These are phyloP conservation scores for Mycena amicta DNA, from an alignment of 768 basidiomycete genomes.

Conservation along the genomic window DNA sequence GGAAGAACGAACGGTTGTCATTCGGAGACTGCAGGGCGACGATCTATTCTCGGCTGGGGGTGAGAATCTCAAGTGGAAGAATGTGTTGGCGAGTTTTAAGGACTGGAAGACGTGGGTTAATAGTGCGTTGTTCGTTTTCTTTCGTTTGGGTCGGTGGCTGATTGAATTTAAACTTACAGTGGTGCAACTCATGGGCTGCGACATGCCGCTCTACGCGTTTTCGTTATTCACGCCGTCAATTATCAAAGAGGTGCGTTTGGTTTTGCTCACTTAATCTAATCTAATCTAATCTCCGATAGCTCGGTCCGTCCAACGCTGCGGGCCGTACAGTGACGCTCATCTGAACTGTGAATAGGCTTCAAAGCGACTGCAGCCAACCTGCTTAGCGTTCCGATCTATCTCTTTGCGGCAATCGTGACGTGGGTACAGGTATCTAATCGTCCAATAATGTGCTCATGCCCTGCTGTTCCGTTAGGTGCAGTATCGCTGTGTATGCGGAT, in stretches of 20 bases:
- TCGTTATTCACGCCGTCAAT: constrained; percentile 56
- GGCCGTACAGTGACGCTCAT: background rate
- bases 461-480: constrained; percentile 10
- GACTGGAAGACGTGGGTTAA: constrained; percentile 79
- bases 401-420: constrained; percentile 71
- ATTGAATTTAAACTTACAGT: too few species aligned
- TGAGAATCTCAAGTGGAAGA: constrained; percentile 53
- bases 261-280: background rate
- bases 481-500: constrained; percentile 14
- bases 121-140: too few species aligned
- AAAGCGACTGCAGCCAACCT: constrained; percentile 69
- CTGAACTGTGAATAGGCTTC: constrained; percentile 47
- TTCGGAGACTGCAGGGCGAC: constrained; percentile 66
- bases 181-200: constrained; percentile 73
- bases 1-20: constrained; percentile 62
- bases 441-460: background rate
- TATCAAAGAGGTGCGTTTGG: constrained; percentile 52
- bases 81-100: constrained; percentile 58
- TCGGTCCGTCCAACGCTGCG: background rate
- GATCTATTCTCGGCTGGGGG: constrained; percentile 68
- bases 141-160: too few species aligned
- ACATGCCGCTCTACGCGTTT: constrained; percentile 57
- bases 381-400: constrained; percentile 77
- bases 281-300: background rate
- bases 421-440: constrained; percentile 28